Conservation (phyloP, 805 yeast species). For the Starmerella potacharoeniae region DNA sequence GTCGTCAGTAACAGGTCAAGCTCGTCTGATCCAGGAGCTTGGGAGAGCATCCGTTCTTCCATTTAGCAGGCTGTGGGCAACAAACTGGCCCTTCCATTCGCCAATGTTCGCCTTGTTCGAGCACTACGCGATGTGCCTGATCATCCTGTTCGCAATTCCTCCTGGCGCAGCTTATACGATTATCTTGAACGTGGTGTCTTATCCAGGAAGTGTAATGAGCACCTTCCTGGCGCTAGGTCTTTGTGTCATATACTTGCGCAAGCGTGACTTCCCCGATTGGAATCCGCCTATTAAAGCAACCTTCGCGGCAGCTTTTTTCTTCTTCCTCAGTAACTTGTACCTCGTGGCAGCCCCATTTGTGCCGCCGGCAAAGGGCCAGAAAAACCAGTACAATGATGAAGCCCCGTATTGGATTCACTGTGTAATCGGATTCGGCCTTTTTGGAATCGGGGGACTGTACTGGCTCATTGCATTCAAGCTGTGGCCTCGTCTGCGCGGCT, state of each 20-base stretch:
- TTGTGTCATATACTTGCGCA: slow-evolving; percentile 40
- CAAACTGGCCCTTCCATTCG: slow-evolving; percentile 59
- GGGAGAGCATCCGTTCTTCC: slow-evolving; percentile 78
- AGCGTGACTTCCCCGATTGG: slow-evolving; percentile 36
- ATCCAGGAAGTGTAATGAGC: slow-evolving; percentile 69
- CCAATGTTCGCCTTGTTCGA: slow-evolving; percentile 64
- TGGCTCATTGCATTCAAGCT: slow-evolving; percentile 54
- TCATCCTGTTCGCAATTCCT: slow-evolving; percentile 68
- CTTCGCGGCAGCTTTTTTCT: slow-evolving; percentile 41
- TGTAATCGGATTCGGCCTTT: slow-evolving; percentile 68
- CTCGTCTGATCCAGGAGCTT: slow-evolving; percentile 65
- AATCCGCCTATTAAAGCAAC: slow-evolving; percentile 44
- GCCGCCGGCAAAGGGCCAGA: slow-evolving; percentile 46
- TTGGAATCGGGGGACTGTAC: slow-evolving; percentile 43
- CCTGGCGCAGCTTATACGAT: slow-evolving; percentile 82
- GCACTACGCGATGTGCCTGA: slow-evolving; percentile 64
- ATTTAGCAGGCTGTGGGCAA: slow-evolving; percentile 56
- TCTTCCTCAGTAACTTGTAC: slow-evolving; percentile 53
- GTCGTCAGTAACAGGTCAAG: slow-evolving; percentile 71
- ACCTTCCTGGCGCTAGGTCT: slow-evolving; percentile 52
- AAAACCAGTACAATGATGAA: slow-evolving; percentile 42
- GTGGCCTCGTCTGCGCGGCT: slow-evolving; percentile 37
- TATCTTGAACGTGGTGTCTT: slow-evolving; percentile 64
- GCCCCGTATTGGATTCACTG: slow-evolving; percentile 72
- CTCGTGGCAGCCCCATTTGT: slow-evolving; percentile 67